Base-by-base conservation (phyloP, 371 early-diverging fungal genomes). In the Lichtheimia hyalospora region DNA sequence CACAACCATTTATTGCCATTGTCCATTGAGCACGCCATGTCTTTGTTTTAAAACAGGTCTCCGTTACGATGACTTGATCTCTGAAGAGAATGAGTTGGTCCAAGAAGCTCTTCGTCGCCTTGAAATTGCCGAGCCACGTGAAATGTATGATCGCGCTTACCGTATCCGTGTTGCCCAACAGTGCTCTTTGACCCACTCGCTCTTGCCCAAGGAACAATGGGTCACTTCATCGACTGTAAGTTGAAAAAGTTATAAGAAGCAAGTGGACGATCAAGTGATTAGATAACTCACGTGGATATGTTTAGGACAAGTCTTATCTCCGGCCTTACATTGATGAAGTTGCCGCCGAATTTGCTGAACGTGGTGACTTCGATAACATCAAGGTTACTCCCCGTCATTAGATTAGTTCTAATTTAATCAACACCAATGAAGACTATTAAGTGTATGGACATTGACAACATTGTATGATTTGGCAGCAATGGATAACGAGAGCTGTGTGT, bases 61-160 rank as follows among this genome's bases (percentile, higher is more conserved):
- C 57, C 81, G 86, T 49, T 92, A 90, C 67, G 98, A 98, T 81
- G 98, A 98, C 74, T 73, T 96, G 60, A 76, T 96, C 74, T 84
- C 87, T 54, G 95, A 95, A 59, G 96, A 98, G 73, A 88, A 80
- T 53, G 87, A 85, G 23, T 70, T 92, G 40, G 90, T 92, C 43
- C 82, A 89, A 69, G 93, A 94, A 75, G 98, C 98, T 27, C 73
- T 98, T 55, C 81, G 89, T 63, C 90, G 98, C 44, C 83, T 98
- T 27, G 85, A 90, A 39, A 87, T 84, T 42, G 70, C 75, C 42
- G 69, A 75, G 20, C 81, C 81, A 42, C 71, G 85, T 27, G 93
- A 89, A 62, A 75, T 75, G 27, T 84, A 86, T 66, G 89, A 82
- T 54, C 90, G 97, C 69, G 79, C 84, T 60, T 94, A 86, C 81